These are phyloP conservation scores for Theobroma cacao DNA, from an alignment of 345 rosid species.

Conservation along the genomic window DNA sequence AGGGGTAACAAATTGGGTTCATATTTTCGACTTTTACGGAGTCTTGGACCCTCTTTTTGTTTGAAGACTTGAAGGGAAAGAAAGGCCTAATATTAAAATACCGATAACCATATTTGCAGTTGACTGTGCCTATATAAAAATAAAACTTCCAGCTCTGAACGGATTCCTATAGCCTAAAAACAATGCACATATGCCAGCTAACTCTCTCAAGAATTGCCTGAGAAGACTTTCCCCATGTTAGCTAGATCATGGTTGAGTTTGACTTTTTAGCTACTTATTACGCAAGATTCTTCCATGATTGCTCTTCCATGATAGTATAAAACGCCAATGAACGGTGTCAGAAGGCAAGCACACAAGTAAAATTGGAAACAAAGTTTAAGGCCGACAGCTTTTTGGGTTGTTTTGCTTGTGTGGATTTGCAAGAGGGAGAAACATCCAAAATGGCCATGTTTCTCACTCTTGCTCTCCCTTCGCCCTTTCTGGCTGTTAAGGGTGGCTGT, in stretches of 20 bases:
- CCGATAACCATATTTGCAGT: background rate
- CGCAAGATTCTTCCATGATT: background rate
- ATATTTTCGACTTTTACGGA: too few species aligned
- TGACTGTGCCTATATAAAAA: background rate
- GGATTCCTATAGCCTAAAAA: background rate
- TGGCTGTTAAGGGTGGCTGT: too few species aligned
- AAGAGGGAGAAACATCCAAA: too few species aligned
- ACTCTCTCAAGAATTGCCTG: background rate
- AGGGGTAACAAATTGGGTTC: background rate
- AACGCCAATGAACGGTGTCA: background rate
- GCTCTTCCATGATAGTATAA: background rate
- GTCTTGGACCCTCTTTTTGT: too few species aligned
- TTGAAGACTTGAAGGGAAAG: too few species aligned
- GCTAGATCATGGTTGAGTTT: background rate
- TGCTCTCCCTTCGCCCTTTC: too few species aligned
- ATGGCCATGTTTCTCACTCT: too few species aligned
- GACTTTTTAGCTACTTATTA: background rate
- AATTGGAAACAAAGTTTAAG: background rate
- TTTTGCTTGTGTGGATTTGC: too few species aligned
- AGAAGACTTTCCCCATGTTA: background rate
- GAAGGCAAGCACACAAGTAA: background rate
- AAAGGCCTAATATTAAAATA: too few species aligned
- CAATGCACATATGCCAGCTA: background rate
- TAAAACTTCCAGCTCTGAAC: background rate
- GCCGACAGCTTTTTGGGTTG: too few species aligned